A percentile compares a stretch with the other conserved stretches of the same genome.
Conservation (phyloP, 164 flowering plant species). For the Vitis vinifera region DNA sequence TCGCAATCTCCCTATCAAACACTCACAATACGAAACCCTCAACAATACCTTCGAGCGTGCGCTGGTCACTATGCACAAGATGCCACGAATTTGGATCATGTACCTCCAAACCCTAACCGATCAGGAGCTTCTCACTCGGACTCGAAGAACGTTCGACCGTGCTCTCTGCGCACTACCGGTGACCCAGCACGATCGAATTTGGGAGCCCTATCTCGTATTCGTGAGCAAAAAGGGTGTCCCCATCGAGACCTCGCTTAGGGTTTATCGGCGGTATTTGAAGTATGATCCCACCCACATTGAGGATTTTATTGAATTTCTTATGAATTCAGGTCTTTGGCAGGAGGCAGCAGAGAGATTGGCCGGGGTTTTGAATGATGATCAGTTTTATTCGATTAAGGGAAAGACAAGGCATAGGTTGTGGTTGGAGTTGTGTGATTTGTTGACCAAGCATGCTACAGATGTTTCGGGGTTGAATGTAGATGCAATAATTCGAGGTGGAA, state of each 20-base stretch:
- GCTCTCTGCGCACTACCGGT: slow-evolving; percentile 92
- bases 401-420: slow-evolving; percentile 85
- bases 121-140: slow-evolving; percentile 61
- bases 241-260: slow-evolving; percentile 85
- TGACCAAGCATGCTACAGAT: slow-evolving; percentile 71
- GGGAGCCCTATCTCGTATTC: slow-evolving; percentile 73
- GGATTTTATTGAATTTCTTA: slow-evolving; percentile 86
- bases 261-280: slow-evolving; percentile 86
- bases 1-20: slow-evolving; percentile 55
- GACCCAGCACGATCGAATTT: slow-evolving; percentile 90
- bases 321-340: slow-evolving; percentile 72
- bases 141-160: slow-evolving; percentile 74
- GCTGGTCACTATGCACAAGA: slow-evolving; percentile 90
- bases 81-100: slow-evolving; percentile 94
- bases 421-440: slow-evolving; percentile 88
- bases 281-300: slow-evolving; percentile 90
- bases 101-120: slow-evolving; percentile 58
- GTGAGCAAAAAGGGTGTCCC: slow-evolving; percentile 82
- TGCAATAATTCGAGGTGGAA: slow-evolving; percentile 91
- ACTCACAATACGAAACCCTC: slow-evolving; percentile 55
- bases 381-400: slow-evolving; percentile 76
- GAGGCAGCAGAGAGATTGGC: slow-evolving; percentile 89
- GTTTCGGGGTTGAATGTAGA: slow-evolving; percentile 92
- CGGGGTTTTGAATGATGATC: slow-evolving; percentile 83
- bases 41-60: slow-evolving; percentile 94